Percentiles rank a stretch among this genome's conserved stretches.
Conservation (phyloP, 2,329 filamentous ascomycete genomes). For the Claviceps sp. region DNA sequence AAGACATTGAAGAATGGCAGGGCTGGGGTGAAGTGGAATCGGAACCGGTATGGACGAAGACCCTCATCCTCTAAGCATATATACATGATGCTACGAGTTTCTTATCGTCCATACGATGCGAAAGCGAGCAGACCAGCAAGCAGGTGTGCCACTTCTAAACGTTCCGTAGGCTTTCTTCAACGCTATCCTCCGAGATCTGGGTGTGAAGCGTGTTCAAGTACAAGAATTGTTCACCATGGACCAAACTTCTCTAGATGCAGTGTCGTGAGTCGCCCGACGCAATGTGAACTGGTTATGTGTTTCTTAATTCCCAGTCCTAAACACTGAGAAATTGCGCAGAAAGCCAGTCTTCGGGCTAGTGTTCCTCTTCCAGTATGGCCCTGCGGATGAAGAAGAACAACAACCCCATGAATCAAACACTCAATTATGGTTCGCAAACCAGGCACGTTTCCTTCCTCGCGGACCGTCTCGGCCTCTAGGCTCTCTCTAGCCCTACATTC, state of each 20-base stretch:
- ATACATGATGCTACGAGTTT: neutral
- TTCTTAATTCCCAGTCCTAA: neutral
- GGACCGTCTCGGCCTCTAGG: neutral
- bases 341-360: conserved; percentile 75
- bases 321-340: conserved; percentile 23
- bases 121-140: neutral
- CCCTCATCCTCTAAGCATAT: no score
- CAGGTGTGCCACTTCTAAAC: neutral
- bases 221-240: conserved; percentile 68
- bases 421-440: conserved; percentile 86
- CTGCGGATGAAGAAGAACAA: conserved; percentile 38
- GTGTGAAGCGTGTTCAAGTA: conserved; percentile 58
- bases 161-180: conserved; percentile 62
- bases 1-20: conserved; percentile 48
- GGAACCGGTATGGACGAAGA: conserved; percentile 53
- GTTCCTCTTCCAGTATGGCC: conserved; percentile 65
- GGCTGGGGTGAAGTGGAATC: conserved; percentile 81
- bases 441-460: conserved; percentile 35
- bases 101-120: neutral
- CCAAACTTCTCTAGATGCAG: conserved; percentile 43
- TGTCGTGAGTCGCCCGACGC: conserved; percentile 39
- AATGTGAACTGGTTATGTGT: neutral
- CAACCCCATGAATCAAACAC: conserved; percentile 32
- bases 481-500: neutral
- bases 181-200: conserved; percentile 65